phyloP scores from a whole-genome alignment of 306 rosid genomes.

The Canavalia ensiformis region DNA sequence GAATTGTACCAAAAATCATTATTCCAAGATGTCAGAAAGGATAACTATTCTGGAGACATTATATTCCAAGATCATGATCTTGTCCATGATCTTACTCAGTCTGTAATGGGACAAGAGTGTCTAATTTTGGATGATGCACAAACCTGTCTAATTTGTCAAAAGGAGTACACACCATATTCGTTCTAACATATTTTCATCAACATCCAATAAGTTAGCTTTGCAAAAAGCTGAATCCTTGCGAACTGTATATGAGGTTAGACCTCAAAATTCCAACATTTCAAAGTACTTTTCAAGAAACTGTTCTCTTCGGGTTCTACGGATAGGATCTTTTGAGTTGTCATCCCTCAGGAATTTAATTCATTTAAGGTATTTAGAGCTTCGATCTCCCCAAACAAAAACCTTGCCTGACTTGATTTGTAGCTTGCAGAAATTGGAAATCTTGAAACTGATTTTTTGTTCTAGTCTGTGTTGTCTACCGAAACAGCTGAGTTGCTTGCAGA shows the following conservation, averaged over 20 bases:
- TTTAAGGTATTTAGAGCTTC: constrained; percentile 15
- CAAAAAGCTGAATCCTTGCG: background rate
- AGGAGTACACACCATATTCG: constrained; percentile 5
- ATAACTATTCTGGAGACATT: background rate
- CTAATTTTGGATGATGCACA: background rate
- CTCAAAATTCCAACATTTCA: too few relatives aligned
- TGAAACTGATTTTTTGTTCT: background rate
- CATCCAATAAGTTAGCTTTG: background rate
- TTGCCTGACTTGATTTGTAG: background rate
- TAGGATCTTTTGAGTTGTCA: background rate
- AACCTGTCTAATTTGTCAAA: background rate
- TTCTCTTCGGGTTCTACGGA: constrained; percentile 7
- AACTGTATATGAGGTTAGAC: background rate
- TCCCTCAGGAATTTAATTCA: background rate
- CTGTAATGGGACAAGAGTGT: background rate
- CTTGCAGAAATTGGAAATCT: background rate
- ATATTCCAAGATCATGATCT: background rate
- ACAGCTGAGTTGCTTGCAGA: background rate
- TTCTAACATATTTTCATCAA: background rate
- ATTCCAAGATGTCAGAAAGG: background rate
- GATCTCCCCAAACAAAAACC: background rate
- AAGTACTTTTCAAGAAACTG: background rate
- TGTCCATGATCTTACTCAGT: background rate
- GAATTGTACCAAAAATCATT: background rate
- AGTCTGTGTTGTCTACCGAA: background rate